These are phyloP conservation scores for Chlamydomonas sp. DNA, from an alignment of 139 green algal genomes.

Conservation along the genomic window DNA sequence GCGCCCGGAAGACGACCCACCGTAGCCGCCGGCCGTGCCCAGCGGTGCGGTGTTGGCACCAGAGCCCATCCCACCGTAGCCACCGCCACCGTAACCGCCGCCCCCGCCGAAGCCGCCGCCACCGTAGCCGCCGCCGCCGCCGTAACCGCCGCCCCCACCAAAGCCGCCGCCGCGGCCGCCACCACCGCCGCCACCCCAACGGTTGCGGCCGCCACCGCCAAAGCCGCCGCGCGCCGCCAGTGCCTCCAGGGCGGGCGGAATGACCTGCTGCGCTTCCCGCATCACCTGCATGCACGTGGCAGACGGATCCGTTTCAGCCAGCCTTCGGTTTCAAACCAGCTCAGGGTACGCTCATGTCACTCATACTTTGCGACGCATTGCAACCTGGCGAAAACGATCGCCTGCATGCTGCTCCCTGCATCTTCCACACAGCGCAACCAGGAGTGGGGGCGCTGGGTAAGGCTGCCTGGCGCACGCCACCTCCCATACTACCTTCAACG, in stretches of 20 bases:
- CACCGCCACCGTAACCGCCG: conserved; percentile 43
- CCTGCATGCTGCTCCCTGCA: no score
- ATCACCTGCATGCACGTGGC: conserved; percentile 45
- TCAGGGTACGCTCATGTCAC: no score
- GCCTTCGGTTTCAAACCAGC: no score
- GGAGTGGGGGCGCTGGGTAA: no score
- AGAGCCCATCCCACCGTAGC: conserved; percentile 3
- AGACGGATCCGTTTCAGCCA: no score
- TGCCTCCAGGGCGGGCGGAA: conserved; percentile 67
- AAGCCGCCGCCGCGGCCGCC: conserved; percentile 40
- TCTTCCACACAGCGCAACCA: neutral
- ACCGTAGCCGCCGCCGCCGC: conserved; percentile 38
- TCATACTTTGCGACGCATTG: no score
- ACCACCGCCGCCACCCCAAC: conserved; percentile 52
- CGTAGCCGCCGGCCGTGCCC: no score
- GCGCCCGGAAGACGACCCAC: neutral
- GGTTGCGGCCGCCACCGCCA: conserved; percentile 44
- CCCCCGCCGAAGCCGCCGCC: conserved; percentile 51
- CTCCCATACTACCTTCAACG: no score
- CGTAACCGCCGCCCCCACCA: conserved; percentile 32
- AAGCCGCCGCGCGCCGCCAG: conserved; percentile 54
- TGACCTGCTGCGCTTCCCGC: conserved; percentile 68
- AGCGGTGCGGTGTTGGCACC: neutral
- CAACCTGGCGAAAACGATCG: no score
- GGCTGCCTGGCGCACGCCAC: no score